Evolutionary conservation across 306 rosid species (phyloP).

Genomic region (Pterocarpus macrocarpus): DNA sequence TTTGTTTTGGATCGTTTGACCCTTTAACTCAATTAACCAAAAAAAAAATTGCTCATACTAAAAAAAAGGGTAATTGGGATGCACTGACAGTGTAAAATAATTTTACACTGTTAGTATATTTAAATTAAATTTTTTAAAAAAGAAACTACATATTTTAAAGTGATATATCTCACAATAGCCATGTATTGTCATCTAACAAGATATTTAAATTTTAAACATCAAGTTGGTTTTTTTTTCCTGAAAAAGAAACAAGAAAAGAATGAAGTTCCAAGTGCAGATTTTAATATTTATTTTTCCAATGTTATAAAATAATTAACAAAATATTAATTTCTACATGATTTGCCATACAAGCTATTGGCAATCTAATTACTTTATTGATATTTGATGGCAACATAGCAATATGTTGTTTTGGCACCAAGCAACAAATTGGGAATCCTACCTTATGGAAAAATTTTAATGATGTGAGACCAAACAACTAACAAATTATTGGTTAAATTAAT

Average conservation of each 20-base stretch:
- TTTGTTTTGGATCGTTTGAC: too few species aligned
- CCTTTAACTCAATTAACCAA: too few species aligned
- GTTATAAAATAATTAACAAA: background rate
- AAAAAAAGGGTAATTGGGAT: too few species aligned
- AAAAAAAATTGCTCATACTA: background rate
- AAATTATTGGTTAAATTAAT: conserved; percentile 16
- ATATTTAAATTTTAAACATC: background rate
- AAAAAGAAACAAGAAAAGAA: too few species aligned
- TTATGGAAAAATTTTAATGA: conserved; percentile 41
- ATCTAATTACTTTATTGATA: conserved; percentile 18
- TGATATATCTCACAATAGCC: too few species aligned
- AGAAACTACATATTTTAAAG: too few species aligned
- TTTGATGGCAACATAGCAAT: conserved; percentile 37
- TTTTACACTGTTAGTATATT: too few species aligned
- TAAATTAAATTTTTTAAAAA: too few species aligned
- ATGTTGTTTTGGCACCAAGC: conserved; percentile 46
- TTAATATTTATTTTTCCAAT: background rate
- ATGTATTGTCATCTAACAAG: background rate
- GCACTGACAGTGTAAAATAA: too few species aligned
- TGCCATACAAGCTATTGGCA: background rate
- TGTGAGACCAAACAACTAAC: conserved; percentile 49
- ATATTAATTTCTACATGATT: background rate
- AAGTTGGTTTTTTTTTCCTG: background rate
- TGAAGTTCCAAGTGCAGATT: background rate
- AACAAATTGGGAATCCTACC: conserved; percentile 41